Evolutionary conservation across 371 early-diverging fungal genomes (phyloP).

Genomic region (Zancudomyces culisetae): DNA sequence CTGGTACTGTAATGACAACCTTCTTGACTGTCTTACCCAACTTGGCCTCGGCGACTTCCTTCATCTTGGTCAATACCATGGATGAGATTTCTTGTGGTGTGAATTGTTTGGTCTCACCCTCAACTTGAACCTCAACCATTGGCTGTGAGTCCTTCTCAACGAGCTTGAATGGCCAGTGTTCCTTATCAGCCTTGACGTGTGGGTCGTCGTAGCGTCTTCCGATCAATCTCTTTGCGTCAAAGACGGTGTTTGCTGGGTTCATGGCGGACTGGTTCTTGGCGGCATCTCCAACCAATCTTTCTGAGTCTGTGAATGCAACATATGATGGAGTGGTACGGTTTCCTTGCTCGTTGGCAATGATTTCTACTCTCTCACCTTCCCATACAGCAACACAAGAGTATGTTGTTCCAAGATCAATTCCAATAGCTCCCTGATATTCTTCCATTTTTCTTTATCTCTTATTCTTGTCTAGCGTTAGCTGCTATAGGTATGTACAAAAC

Average conservation of each 20-base stretch:
- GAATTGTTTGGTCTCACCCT: conserved; percentile 77
- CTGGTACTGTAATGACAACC: conserved; percentile 96
- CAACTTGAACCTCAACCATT: conserved; percentile 63
- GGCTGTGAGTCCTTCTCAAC: conserved; percentile 61
- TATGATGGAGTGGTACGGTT: conserved; percentile 93
- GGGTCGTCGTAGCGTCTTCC: conserved; percentile 88
- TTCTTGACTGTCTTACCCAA: conserved; percentile 75
- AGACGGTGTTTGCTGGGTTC: conserved; percentile 83
- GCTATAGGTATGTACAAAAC: no score
- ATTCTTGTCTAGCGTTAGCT: no score
- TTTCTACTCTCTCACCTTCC: conserved; percentile 93
- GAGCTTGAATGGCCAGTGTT: conserved; percentile 85
- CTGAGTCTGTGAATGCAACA: conserved; percentile 80
- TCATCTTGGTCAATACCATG: conserved; percentile 94
- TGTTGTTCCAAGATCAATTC: conserved; percentile 99
- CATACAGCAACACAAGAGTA: conserved; percentile 98
- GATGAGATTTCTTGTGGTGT: conserved; percentile 95
- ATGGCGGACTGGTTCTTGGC: conserved; percentile 88
- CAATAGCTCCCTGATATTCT: conserved; percentile 35
- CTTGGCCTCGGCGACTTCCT: conserved; percentile 91
- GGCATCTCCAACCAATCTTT: conserved; percentile 86
- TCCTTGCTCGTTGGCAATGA: conserved; percentile 96
- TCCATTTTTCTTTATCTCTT: no score
- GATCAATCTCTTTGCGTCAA: conserved; percentile 94
- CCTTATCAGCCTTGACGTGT: conserved; percentile 70